These are phyloP conservation scores for Kuraishia piskuri DNA, from an alignment of 805 yeast species.

Conservation along the genomic window DNA sequence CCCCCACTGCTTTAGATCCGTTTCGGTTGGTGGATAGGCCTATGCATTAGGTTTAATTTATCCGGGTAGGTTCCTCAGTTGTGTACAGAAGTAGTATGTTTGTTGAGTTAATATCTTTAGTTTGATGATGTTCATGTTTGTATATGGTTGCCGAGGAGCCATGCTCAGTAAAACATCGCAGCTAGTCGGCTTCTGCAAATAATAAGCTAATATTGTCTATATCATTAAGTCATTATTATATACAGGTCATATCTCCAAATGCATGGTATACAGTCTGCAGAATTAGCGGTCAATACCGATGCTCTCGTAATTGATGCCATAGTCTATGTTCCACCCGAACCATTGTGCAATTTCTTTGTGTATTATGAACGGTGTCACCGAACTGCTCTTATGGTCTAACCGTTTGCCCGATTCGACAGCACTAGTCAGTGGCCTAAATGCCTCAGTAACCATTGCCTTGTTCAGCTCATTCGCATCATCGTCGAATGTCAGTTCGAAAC, in stretches of 20 bases:
- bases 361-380: conserved; percentile 8
- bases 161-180: no score
- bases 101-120: no score
- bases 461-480: neutral
- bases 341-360: conserved; percentile 8
- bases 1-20: neutral
- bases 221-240: neutral
- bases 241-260: neutral
- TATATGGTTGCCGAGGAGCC: no score
- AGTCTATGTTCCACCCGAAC: conserved; percentile 21
- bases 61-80: no score
- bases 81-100: no score
- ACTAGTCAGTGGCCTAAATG: conserved; percentile 7
- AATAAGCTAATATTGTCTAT: no score
- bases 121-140: no score
- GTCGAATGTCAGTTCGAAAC: conserved; percentile 18
- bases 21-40: neutral
- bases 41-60: no score
- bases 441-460: conserved; percentile 3
- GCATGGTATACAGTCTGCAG: neutral
- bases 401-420: conserved; percentile 5
- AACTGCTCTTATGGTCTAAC: conserved; percentile 13
- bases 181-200: no score
- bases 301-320: conserved; percentile 8
- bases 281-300: conserved; percentile 4